phyloP scores from a whole-genome alignment of 306 rosid species.

The Purshia tridentata region DNA sequence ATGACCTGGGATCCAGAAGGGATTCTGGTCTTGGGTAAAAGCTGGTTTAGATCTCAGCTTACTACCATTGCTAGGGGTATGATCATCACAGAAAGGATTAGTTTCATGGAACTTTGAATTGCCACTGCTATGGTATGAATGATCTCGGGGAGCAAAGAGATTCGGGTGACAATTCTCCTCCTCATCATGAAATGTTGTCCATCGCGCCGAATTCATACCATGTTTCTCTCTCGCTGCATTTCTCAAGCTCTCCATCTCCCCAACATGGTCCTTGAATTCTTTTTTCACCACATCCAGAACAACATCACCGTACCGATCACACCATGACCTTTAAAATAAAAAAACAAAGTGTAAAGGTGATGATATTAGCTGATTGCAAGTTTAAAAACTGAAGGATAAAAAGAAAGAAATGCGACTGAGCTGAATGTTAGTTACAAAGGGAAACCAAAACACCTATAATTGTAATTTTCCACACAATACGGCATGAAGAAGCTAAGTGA shows the following conservation, averaged over 20 bases:
- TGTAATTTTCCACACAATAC: no score
- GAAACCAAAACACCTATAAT: no score
- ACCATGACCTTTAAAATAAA: slow-evolving; percentile 57
- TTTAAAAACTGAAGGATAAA: no score
- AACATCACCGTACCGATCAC: slow-evolving; percentile 69
- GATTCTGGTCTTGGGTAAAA: slow-evolving; percentile 39
- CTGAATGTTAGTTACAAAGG: no score
- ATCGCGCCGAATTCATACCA: slow-evolving; percentile 51
- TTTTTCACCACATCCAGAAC: slow-evolving; percentile 77
- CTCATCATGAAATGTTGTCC: slow-evolving; percentile 77
- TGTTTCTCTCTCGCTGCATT: slow-evolving; percentile 53
- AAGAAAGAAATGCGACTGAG: no score
- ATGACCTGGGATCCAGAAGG: slow-evolving; percentile 43
- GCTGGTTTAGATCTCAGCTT: slow-evolving; percentile 51
- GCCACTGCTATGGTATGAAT: not conserved
- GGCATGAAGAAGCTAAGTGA: no score
- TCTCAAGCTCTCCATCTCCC: slow-evolving; percentile 70
- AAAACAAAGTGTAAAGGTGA: not conserved
- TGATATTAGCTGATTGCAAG: no score
- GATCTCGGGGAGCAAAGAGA: slow-evolving; percentile 40
- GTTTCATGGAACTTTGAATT: slow-evolving; percentile 20
- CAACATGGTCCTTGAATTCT: slow-evolving; percentile 76
- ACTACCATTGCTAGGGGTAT: slow-evolving; percentile 18
- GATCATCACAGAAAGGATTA: slow-evolving; percentile 29
- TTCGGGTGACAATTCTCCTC: slow-evolving; percentile 82